A percentile compares a stretch with the other conserved stretches of the same genome.
phyloP scores from a whole-genome alignment of 2,329 filamentous ascomycete species.

The Aphanocladium album region DNA sequence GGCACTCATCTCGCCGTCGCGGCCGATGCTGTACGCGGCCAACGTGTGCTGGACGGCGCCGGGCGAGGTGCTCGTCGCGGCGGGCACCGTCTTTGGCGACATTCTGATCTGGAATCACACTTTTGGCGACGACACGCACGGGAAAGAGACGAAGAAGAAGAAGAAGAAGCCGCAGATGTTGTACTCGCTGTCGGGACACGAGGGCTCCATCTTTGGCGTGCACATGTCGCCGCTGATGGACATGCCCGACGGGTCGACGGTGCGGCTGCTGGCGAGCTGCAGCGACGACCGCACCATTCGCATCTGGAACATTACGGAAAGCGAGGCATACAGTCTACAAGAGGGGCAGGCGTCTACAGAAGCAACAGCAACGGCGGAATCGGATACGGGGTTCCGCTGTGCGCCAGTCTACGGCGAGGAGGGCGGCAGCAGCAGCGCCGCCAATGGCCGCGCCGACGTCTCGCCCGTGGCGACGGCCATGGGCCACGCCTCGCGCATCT shows the following conservation, averaged over 20 bases:
- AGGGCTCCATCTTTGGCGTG: conserved; percentile 91
- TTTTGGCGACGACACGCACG: conserved; percentile 21
- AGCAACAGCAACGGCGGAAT: conserved; percentile 35
- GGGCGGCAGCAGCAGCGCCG: conserved; percentile 4
- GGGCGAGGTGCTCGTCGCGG: conserved; percentile 66
- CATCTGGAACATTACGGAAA: conserved; percentile 75
- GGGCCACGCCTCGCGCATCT: conserved; percentile 87
- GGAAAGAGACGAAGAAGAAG: no score
- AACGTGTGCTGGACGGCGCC: conserved; percentile 59
- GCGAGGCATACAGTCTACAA: conserved; percentile 15
- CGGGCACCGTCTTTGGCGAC: conserved; percentile 91
- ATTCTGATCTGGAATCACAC: conserved; percentile 80
- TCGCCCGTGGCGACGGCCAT: conserved; percentile 65
- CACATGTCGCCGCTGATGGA: conserved; percentile 60
- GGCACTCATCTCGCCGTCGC: conserved; percentile 57
- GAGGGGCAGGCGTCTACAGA: conserved; percentile 13
- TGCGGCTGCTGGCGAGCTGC: conserved; percentile 77
- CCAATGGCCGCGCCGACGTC: conserved; percentile 17
- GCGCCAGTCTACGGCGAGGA: conserved; percentile 21
- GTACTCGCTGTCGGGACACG: conserved; percentile 62
- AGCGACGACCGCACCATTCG: conserved; percentile 90
- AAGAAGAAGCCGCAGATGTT: conserved; percentile 36
- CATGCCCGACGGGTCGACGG: conserved; percentile 31
- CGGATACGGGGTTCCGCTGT: conserved; percentile 60
- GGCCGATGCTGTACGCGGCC: conserved; percentile 85